Evolutionary conservation across 169 alveolate species (phyloP), one percentile per base, ranked within the genome.

Genomic region (Eimeria zaria): DNA sequence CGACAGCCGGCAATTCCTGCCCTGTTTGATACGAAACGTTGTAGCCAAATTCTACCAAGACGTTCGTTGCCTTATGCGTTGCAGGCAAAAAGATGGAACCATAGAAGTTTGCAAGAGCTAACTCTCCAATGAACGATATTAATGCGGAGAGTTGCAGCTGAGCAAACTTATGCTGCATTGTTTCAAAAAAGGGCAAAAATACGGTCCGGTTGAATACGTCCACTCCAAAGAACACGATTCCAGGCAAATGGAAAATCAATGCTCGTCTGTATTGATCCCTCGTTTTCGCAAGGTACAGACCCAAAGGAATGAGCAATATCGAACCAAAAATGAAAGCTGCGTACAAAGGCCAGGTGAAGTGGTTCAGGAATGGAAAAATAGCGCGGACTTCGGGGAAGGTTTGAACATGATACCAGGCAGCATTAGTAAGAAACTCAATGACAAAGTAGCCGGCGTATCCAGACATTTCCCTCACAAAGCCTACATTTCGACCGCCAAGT

Each of bases 51-150:
- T 85, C 71, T 14, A 87, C 96, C 36, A 92, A 71, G 55, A 80
- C 55, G n/a, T 78, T 80, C 46, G 91, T 76, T 74, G 74, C 84
- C 74, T 92, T 92, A 20, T 92, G 96, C 80, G 96, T 92, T 46
- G 92, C 96, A 20, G 96, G 96, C 87, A 92, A 80, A 87, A 92
- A 92, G 44, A 92, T 67, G 4, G 96, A 92, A 9, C 96, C 96
- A 62, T 92, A 92, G 16, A 92, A 55, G 27, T 81, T 92, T 60
- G 96, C 88, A 53, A 92, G 87, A 6, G 88, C 89, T 53, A 92
- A 80, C 18, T 92, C 96, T n/a, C 87, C 87, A 39, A 83, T 36
- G 67, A 83, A 83, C 1, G 91, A 53, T 1, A 83, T 83, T 4
- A 92, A 2, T 8, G 96, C 92, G 44, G 48, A 36, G 80, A 92